Evolutionary conservation across 257 asterid species (phyloP).

Genomic region (Verbascum thapsus): DNA sequence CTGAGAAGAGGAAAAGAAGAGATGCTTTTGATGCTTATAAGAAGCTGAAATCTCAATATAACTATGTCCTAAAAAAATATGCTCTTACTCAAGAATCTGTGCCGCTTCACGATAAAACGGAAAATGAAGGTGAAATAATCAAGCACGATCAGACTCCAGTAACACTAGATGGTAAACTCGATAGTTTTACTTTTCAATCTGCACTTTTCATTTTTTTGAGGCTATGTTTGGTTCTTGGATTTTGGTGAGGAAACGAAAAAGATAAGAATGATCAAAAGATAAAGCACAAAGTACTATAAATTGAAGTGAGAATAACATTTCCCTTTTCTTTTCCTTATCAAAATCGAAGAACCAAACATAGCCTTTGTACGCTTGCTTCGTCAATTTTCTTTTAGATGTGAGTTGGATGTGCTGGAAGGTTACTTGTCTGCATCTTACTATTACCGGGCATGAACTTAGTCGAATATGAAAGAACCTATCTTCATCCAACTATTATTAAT

Average conservation of each 20-base stretch:
- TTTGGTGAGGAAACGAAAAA: too few relatives aligned
- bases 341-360: too few relatives aligned
- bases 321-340: too few relatives aligned
- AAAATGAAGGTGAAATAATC: conserved; percentile 45
- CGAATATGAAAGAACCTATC: too few relatives aligned
- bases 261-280: too few relatives aligned
- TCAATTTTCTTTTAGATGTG: conserved; percentile 9
- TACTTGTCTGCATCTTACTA: conserved; percentile 12
- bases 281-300: too few relatives aligned
- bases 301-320: too few relatives aligned
- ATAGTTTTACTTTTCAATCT: conserved; percentile 20
- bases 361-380: conserved; percentile 19
- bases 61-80: conserved; percentile 47
- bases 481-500: too few relatives aligned
- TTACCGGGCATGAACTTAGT: too few relatives aligned
- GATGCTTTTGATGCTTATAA: conserved; percentile 45
- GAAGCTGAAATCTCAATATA: conserved; percentile 70
- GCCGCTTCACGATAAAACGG: conserved; percentile 41
- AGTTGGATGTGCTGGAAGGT: neutral
- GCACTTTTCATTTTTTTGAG: conserved; percentile 22
- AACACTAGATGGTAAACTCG: conserved; percentile 47
- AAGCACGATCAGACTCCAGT: conserved; percentile 43
- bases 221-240: too few relatives aligned
- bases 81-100: conserved; percentile 53
- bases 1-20: conserved; percentile 54